Evolutionary conservation across 345 rosid genomes (phyloP).

Genomic region (Rhizophora mangle): DNA sequence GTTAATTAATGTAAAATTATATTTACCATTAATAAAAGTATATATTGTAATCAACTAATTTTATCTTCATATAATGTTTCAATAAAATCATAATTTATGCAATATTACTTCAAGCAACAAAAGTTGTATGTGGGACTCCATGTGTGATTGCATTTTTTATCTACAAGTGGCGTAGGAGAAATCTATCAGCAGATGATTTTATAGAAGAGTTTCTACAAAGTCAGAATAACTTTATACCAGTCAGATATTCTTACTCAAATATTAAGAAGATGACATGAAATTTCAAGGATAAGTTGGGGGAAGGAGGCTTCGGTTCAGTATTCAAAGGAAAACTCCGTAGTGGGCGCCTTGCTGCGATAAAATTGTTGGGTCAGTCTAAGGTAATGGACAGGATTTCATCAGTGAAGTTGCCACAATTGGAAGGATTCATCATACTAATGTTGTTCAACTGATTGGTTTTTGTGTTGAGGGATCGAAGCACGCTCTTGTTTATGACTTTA

Average conservation of each 20-base stretch:
- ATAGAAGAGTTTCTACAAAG: background rate
- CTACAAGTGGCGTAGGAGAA: slow-evolving; percentile 3
- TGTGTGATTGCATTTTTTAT: background rate
- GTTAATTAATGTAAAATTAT: no score
- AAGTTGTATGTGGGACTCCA: background rate
- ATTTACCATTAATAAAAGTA: no score
- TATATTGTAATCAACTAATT: no score
- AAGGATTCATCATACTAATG: slow-evolving; percentile 5
- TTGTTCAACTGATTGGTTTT: slow-evolving; percentile 7
- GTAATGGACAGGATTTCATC: slow-evolving; percentile 9
- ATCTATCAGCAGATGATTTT: background rate
- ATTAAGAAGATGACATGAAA: background rate
- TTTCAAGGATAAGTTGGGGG: slow-evolving; percentile 9
- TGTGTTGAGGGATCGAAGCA: slow-evolving; percentile 6
- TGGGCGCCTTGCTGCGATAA: background rate
- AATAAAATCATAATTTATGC: no score
- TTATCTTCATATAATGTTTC: no score
- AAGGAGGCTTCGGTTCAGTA: slow-evolving; percentile 13
- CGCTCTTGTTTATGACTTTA: slow-evolving; percentile 12
- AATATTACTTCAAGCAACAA: no score
- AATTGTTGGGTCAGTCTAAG: background rate
- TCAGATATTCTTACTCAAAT: background rate
- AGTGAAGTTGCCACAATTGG: slow-evolving; percentile 20
- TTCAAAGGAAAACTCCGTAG: slow-evolving; percentile 14
- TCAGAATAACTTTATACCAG: background rate